Evolutionary conservation across 2,329 filamentous ascomycete genomes (phyloP).

Genomic region (Chrysosphaeria jannelii): DNA sequence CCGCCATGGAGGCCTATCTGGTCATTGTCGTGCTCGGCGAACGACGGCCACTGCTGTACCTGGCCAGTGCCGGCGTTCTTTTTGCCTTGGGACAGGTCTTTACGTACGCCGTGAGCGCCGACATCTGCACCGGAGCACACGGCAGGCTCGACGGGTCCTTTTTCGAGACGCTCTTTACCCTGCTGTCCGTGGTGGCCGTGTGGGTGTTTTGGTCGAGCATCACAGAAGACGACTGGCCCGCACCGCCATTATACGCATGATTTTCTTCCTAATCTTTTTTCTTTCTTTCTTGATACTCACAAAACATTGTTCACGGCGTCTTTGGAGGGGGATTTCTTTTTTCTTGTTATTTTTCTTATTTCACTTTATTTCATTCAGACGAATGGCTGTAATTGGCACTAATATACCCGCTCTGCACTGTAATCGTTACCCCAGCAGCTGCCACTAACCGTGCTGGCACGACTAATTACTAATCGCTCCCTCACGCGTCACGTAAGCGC

Average conservation of each 20-base stretch:
- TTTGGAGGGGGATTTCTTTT: too few species aligned
- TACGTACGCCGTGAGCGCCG: slow-evolving; percentile 74
- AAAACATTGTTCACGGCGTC: too few species aligned
- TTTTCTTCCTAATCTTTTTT: slow-evolving; percentile 1
- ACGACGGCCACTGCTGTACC: slow-evolving; percentile 72
- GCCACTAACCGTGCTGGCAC: too few species aligned
- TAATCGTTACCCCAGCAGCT: too few species aligned
- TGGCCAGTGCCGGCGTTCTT: slow-evolving; percentile 40
- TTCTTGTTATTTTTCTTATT: slow-evolving; percentile 1
- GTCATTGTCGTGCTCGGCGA: slow-evolving; percentile 72
- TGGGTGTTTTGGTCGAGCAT: slow-evolving; percentile 99
- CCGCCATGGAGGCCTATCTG: slow-evolving; percentile 52
- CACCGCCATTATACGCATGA: slow-evolving; percentile 8
- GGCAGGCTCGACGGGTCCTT: slow-evolving; percentile 80
- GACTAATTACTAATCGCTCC: too few species aligned
- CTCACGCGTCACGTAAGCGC: too few species aligned
- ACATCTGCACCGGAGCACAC: slow-evolving; percentile 58
- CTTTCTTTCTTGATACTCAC: slow-evolving; percentile 1
- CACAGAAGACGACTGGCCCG: slow-evolving; percentile 90
- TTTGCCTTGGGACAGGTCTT: slow-evolving; percentile 89
- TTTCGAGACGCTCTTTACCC: slow-evolving; percentile 79
- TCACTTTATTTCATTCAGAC: slow-evolving; percentile 1
- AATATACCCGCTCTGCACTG: too few species aligned
- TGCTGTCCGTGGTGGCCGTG: slow-evolving; percentile 50
- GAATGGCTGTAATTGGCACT: too few species aligned